A percentile compares a stretch with the other conserved stretches of the same genome.
Evolutionary conservation across 176 grass and related monocot species (phyloP).

Genomic region (Triticum aestivum): IWGSC_CS_RefSeq_v2.1 NC_057802.1:546599294-546599793

Average conservation of each 20-base stretch:
- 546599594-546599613: too few relatives aligned
- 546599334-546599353: too few relatives aligned
- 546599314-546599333: too few relatives aligned
- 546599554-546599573: not conserved
- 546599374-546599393: not conserved
- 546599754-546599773: too few relatives aligned
- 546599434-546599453: not conserved
- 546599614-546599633: not conserved
- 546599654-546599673: too few relatives aligned
- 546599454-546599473: not conserved
- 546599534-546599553: not conserved
- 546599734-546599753: not conserved
- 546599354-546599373: not conserved
- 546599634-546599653: too few relatives aligned
- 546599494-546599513: not conserved
- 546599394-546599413: not conserved
- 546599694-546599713: slow-evolving; percentile 18
- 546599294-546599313: too few relatives aligned
- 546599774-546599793: too few relatives aligned
- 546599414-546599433: not conserved
- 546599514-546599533: not conserved
- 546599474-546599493: not conserved
- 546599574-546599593: not conserved
- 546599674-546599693: slow-evolving; percentile 30
- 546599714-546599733: slow-evolving; percentile 12